Conservation (phyloP, 495 filamentous ascomycete genomes). For the Trichoderma virens region DNA sequence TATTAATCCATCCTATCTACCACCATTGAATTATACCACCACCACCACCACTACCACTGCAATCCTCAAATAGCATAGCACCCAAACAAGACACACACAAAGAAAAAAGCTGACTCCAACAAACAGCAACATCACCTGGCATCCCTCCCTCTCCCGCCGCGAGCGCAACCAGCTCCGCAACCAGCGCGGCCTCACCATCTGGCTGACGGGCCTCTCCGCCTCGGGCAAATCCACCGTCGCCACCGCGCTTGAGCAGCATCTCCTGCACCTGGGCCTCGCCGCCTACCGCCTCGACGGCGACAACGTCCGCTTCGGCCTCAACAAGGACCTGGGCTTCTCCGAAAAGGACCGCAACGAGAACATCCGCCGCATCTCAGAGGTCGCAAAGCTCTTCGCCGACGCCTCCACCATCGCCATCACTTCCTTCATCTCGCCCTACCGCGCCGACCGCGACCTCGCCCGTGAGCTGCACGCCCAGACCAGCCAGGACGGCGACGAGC, state of each 20-base stretch:
- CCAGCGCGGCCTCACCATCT: slow-evolving; percentile 89
- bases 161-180: slow-evolving; percentile 75
- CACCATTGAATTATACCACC: no score
- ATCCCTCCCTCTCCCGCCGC: slow-evolving; percentile 74
- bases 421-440: slow-evolving; percentile 95
- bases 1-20: not conserved
- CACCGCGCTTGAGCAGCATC: slow-evolving; percentile 89
- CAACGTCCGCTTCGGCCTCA: slow-evolving; percentile 96
- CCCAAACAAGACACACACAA: not conserved
- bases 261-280: slow-evolving; percentile 71
- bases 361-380: slow-evolving; percentile 91
- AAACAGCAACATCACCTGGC: slow-evolving; percentile 95
- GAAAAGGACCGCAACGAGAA: slow-evolving; percentile 94
- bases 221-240: slow-evolving; percentile 96
- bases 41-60: no score
- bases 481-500: slow-evolving; percentile 36
- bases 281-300: slow-evolving; percentile 96
- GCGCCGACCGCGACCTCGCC: slow-evolving; percentile 73
- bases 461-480: slow-evolving; percentile 63
- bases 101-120: slow-evolving; percentile 6
- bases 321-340: slow-evolving; percentile 92
- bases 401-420: slow-evolving; percentile 79
- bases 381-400: slow-evolving; percentile 94
- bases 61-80: not conserved
- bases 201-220: slow-evolving; percentile 93